These are phyloP conservation scores for Trichoderma afroharzianum DNA, from an alignment of 2,329 filamentous ascomycete genomes.

Conservation along the genomic window DNA sequence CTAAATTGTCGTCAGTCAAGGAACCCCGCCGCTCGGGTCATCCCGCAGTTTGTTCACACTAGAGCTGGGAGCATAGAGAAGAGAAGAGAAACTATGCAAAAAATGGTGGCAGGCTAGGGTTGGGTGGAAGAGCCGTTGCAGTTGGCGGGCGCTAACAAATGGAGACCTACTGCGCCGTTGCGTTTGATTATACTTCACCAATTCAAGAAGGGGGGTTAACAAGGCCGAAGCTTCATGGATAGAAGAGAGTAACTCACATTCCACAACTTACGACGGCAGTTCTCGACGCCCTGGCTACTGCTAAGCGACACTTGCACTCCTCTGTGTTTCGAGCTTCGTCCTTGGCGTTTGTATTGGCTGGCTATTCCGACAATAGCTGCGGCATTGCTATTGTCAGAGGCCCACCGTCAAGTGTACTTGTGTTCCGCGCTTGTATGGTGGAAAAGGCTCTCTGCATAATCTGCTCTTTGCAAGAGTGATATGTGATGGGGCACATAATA, in stretches of 20 bases:
- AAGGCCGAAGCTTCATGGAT: not conserved
- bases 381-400: not conserved
- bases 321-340: not conserved
- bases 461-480: not conserved
- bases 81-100: not conserved
- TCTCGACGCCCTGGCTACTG: not conserved
- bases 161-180: constrained; percentile 1
- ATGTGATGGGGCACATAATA: not conserved
- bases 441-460: not conserved
- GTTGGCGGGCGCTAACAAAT: constrained; percentile 2
- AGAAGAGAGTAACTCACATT: not conserved
- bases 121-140: not conserved
- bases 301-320: not conserved
- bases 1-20: not conserved
- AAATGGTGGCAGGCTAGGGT: not conserved
- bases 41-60: constrained; percentile 2
- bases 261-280: not conserved
- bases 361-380: not conserved
- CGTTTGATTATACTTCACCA: not conserved
- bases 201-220: not conserved
- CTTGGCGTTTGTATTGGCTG: not conserved
- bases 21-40: constrained; percentile 6
- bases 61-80: not conserved
- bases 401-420: not conserved
- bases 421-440: not conserved